Conservation (phyloP, 192 early-diverging fungal species). For the Coemansia pectinata region DNA sequence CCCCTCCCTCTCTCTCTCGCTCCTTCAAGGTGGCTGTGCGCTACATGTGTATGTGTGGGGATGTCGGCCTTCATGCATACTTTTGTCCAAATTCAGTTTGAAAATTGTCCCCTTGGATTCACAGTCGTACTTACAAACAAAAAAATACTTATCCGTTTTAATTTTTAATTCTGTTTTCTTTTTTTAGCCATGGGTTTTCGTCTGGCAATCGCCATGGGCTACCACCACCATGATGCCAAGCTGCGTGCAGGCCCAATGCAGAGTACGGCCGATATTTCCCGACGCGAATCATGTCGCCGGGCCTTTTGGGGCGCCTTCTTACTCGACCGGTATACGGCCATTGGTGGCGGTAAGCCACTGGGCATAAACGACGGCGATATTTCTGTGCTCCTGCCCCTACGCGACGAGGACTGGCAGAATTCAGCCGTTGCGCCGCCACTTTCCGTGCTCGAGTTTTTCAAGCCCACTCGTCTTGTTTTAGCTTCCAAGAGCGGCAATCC, state of each 20-base stretch:
- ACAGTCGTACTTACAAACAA: not conserved
- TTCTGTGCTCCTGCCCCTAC: conserved; percentile 40
- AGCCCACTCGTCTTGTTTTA: conserved; percentile 11
- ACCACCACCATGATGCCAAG: conserved; percentile 51
- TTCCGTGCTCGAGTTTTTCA: conserved; percentile 47
- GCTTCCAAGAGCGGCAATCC: not conserved
- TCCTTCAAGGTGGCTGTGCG: not conserved
- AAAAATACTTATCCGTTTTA: not conserved
- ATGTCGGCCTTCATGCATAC: not conserved
- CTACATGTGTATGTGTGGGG: not conserved
- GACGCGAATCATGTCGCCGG: conserved; percentile 48
- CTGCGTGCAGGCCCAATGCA: conserved; percentile 39
- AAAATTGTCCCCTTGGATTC: not conserved
- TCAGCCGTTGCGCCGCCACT: conserved; percentile 25
- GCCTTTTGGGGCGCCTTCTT: conserved; percentile 54
- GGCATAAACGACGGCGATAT: conserved; percentile 56
- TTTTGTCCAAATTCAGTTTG: not conserved
- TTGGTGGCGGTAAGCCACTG: conserved; percentile 52
- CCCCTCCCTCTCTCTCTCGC: not conserved
- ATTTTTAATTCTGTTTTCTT: not conserved
- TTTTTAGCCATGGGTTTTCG: conserved; percentile 55
- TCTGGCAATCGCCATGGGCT: conserved; percentile 55
- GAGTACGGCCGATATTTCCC: conserved; percentile 38
- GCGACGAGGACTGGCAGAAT: conserved; percentile 44
- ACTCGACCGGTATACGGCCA: conserved; percentile 51